phyloP scores from a whole-genome alignment of 768 basidiomycete genomes.

The Suillus plorans region DNA sequence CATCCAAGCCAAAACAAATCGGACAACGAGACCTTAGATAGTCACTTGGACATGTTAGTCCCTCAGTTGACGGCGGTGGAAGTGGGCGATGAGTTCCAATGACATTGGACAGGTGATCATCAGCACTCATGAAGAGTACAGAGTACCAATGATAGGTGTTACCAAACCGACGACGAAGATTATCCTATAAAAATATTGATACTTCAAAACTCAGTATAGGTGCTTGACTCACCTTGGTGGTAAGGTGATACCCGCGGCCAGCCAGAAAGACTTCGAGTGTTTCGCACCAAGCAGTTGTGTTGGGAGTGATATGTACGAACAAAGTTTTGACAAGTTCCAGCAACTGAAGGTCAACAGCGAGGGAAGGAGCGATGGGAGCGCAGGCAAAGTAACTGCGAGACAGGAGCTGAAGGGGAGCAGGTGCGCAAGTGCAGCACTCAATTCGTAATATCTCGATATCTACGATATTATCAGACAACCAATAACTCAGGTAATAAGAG shows the following conservation, averaged over 20 bases:
- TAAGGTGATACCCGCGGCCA: conserved; percentile 15
- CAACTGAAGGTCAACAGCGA: conserved; percentile 32
- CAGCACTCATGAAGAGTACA: conserved; percentile 14
- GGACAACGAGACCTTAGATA: conserved; percentile 24
- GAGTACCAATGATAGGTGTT: conserved; percentile 28
- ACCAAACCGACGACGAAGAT: conserved; percentile 22
- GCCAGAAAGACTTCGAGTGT: conserved; percentile 25
- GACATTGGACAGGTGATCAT: conserved; percentile 23
- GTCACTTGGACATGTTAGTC: not conserved
- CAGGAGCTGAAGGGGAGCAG: conserved; percentile 26
- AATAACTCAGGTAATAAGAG: not conserved
- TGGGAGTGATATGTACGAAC: conserved; percentile 27
- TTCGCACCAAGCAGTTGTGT: conserved; percentile 27
- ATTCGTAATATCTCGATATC: conserved; percentile 1
- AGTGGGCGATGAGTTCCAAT: conserved; percentile 2
- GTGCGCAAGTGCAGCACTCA: not conserved
- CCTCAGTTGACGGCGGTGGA: not conserved
- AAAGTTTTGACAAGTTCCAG: conserved; percentile 27
- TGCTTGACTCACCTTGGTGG: not conserved
- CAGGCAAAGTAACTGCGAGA: conserved; percentile 26
- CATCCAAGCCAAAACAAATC: conserved; percentile 22
- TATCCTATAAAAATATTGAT: conserved; percentile 17
- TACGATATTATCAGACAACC: not conserved
- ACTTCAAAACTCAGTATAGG: not conserved
- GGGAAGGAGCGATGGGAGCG: conserved; percentile 27